Percentiles rank a stretch among this genome's conserved stretches.
These are phyloP conservation scores for Aechmea fasciata DNA, from an alignment of 176 grass and related monocot species.

Conservation along the genomic window DNA sequence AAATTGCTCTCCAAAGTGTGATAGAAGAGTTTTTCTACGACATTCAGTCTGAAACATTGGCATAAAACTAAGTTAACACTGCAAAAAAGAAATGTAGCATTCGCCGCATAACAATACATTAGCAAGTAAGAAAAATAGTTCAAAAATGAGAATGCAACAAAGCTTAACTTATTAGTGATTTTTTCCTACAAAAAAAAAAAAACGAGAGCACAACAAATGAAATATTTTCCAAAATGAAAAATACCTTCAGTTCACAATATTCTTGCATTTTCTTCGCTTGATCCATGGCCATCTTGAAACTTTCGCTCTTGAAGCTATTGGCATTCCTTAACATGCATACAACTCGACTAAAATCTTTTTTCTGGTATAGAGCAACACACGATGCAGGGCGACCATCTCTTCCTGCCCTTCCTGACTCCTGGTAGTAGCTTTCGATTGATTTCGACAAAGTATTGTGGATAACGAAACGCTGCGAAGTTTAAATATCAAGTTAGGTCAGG, in stretches of 20 bases:
- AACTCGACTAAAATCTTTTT: conserved; percentile 78
- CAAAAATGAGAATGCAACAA: no score
- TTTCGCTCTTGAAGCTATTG: conserved; percentile 37
- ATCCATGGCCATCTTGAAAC: conserved; percentile 64
- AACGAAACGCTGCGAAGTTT: conserved; percentile 52
- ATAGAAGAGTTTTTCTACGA: conserved; percentile 59
- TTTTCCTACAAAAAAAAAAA: no score
- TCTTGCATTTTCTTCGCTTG: conserved; percentile 91
- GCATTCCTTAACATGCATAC: conserved; percentile 75
- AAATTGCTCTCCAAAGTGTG: conserved; percentile 71
- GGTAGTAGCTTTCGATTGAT: conserved; percentile 97
- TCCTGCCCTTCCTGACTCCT: conserved; percentile 83
- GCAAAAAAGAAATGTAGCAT: not conserved
- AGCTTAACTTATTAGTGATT: no score
- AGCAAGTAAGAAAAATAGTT: not conserved
- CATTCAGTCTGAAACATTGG: conserved; percentile 49
- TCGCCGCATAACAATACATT: not conserved
- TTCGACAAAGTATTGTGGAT: conserved; percentile 86
- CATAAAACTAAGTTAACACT: conserved; percentile 1
- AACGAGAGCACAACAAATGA: not conserved
- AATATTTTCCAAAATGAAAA: not conserved
- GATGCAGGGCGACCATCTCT: conserved; percentile 57
- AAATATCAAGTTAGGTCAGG: conserved; percentile 13
- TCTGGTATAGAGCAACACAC: conserved; percentile 64
- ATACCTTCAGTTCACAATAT: conserved; percentile 91